A percentile compares a stretch with the other conserved stretches of the same genome.
Evolutionary conservation across 1,284 basidiomycete genomes (phyloP).

Genomic region (Golubevia sp.): DNA sequence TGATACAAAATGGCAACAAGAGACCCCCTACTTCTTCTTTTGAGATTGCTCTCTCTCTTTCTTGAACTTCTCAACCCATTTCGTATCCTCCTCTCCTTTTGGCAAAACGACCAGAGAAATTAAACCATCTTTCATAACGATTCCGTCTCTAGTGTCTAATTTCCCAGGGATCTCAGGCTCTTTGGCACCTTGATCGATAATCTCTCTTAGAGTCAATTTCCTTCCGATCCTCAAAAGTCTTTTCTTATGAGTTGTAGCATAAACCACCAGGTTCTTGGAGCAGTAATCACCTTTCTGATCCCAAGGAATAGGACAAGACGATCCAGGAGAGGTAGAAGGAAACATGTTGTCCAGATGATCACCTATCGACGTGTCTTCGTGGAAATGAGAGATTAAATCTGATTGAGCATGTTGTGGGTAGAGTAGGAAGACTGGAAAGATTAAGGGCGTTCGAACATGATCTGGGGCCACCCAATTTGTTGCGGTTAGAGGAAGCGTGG

Average conservation of each 20-base stretch:
- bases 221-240: slow-evolving; percentile 85
- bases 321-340: slow-evolving; percentile 64
- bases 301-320: slow-evolving; percentile 73
- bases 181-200: slow-evolving; percentile 66
- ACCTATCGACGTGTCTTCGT: slow-evolving; percentile 81
- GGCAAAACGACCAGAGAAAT: slow-evolving; percentile 82
- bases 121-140: slow-evolving; percentile 84
- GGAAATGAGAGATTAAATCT: slow-evolving; percentile 84
- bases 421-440: slow-evolving; percentile 87
- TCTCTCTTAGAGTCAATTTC: slow-evolving; percentile 80
- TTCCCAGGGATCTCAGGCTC: slow-evolving; percentile 66
- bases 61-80: slow-evolving; percentile 91
- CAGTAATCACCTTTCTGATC: slow-evolving; percentile 77
- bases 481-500: slow-evolving; percentile 31
- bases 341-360: slow-evolving; percentile 82
- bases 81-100: slow-evolving; percentile 78
- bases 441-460: slow-evolving; percentile 67
- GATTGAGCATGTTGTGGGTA: slow-evolving; percentile 88
- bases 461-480: slow-evolving; percentile 41
- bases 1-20: no score
- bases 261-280: slow-evolving; percentile 73
- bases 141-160: slow-evolving; percentile 73
- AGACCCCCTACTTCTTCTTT: no score
- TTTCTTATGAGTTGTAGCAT: slow-evolving; percentile 77
- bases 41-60: no score